Conservation (phyloP, 257 asterid genomes). For the Phtheirospermum japonicum region DNA sequence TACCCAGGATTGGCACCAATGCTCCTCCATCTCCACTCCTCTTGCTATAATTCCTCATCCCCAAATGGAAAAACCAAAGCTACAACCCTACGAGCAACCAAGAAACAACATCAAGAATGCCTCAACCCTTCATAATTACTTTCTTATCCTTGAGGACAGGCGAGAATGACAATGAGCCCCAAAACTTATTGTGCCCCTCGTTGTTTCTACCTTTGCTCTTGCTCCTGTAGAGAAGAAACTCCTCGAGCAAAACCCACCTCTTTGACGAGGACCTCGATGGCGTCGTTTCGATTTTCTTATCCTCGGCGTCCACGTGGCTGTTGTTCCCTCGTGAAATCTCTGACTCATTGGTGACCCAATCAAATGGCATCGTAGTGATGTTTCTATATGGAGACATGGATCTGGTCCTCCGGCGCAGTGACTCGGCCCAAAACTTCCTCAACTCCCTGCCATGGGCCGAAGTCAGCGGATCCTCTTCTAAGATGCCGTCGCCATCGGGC, state of each 20-base stretch:
- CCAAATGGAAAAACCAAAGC: slow-evolving; percentile 28
- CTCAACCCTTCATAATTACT: background rate
- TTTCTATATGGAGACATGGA: slow-evolving; percentile 57
- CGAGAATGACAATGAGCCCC: slow-evolving; percentile 55
- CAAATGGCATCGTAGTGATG: slow-evolving; percentile 33
- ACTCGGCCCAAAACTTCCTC: slow-evolving; percentile 42
- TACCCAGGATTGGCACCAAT: slow-evolving; percentile 40
- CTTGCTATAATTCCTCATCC: slow-evolving; percentile 70
- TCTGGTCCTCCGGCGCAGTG: slow-evolving; percentile 65
- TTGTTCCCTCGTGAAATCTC: background rate
- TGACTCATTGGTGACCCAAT: slow-evolving; percentile 35
- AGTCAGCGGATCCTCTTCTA: background rate
- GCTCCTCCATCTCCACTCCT: slow-evolving; percentile 48
- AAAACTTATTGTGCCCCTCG: slow-evolving; percentile 40
- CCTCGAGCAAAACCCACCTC: slow-evolving; percentile 31
- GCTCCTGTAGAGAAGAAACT: slow-evolving; percentile 67
- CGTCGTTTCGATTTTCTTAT: slow-evolving; percentile 33
- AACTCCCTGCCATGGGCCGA: slow-evolving; percentile 45
- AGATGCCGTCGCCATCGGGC: slow-evolving; percentile 27
- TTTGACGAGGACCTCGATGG: slow-evolving; percentile 61
- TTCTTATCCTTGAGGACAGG: slow-evolving; percentile 51
- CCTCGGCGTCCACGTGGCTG: slow-evolving; percentile 11
- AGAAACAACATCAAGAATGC: too few species aligned
- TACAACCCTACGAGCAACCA: background rate
- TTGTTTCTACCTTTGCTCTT: slow-evolving; percentile 69